Conservation (phyloP, 2,329 filamentous ascomycete genomes). For the Furcasterigmium sp. region DNA sequence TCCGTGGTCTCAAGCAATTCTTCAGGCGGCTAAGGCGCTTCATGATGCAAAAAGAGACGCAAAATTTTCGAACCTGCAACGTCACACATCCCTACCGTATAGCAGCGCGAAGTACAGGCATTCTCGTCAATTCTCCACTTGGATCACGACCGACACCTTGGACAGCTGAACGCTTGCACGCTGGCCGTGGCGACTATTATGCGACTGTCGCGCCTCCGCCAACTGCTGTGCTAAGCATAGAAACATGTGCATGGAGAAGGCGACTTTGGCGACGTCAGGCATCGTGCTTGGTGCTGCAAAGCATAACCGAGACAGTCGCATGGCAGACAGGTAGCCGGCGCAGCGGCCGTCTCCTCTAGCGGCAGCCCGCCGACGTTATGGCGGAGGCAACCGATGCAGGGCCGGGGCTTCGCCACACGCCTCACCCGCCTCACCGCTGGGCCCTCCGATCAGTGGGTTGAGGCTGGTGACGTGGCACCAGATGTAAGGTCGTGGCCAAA, state of each 20-base stretch:
- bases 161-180: background rate
- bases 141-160: background rate
- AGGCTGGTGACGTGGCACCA: conserved; percentile 15
- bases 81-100: no score
- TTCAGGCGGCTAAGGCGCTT: no score
- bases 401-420: conserved; percentile 14
- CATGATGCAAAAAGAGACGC: background rate
- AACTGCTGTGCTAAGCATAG: conserved; percentile 2
- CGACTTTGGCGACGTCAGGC: conserved; percentile 1
- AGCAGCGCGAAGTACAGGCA: conserved; percentile 1
- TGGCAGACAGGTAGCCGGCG: conserved; percentile 7
- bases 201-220: conserved; percentile 12
- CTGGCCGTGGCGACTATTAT: conserved; percentile 12
- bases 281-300: background rate
- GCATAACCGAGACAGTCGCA: background rate
- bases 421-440: conserved; percentile 9
- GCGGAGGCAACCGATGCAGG: conserved; percentile 4
- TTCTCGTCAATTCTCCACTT: background rate
- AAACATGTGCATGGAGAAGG: background rate
- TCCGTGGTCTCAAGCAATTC: background rate
- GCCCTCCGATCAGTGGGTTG: conserved; percentile 3
- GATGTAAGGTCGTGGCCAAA: conserved; percentile 1
- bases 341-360: conserved; percentile 5
- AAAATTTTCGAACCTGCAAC: conserved; percentile 4
- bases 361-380: conserved; percentile 1